Base-by-base conservation (phyloP, 257 asterid genomes). In the Echium plantagineum region DNA sequence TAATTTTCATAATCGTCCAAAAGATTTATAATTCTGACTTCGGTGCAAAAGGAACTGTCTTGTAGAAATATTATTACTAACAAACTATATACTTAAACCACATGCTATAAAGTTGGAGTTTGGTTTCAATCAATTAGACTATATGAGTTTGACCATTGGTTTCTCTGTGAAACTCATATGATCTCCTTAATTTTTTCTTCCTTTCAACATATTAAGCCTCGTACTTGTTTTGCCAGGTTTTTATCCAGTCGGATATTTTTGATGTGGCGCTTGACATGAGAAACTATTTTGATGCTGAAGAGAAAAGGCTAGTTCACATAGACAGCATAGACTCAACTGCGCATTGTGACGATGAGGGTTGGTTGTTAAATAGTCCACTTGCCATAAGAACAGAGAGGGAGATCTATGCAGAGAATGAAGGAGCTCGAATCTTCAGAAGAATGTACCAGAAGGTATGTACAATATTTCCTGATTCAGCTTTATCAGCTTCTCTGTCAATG, bases 201-300 rank as follows among this genome's bases (percentile, higher is more conserved):
- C 21, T 10, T 53, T 19, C 24, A 17, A 32, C 30, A 20, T 19
- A 32, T 58, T 8, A 53, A 59, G 18, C 67, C 26, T 61, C 57
- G 13, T 13, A 21, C 53, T 58, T 63, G 46, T 65, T 38, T 65
- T 74, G 63, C 54, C 88, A 91, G 98, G 80, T 88, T 52, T 81
- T 88, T 72, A 77, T 85, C 63, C 95, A 91, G 69, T 91, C 98
- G 28, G 96, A 91, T 77, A 86, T 91, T 47, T 66, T 66, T 28
- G 94, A 83, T 28, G 96, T 85, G 76, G 98, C 98, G 32, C 66
- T 74, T 24, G 87, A 84, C 78, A 87, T 85, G 98, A 88, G 96
- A 77, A 64, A 72, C 48, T 66, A 79, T 59, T 88, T 91, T 64
- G 95, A 91, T 52, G 81, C 77, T 4, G 76, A 75, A 69, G 55